These are phyloP conservation scores for Colletotrichum echinochloae DNA, from an alignment of 2,329 filamentous ascomycete species.

Conservation along the genomic window DNA sequence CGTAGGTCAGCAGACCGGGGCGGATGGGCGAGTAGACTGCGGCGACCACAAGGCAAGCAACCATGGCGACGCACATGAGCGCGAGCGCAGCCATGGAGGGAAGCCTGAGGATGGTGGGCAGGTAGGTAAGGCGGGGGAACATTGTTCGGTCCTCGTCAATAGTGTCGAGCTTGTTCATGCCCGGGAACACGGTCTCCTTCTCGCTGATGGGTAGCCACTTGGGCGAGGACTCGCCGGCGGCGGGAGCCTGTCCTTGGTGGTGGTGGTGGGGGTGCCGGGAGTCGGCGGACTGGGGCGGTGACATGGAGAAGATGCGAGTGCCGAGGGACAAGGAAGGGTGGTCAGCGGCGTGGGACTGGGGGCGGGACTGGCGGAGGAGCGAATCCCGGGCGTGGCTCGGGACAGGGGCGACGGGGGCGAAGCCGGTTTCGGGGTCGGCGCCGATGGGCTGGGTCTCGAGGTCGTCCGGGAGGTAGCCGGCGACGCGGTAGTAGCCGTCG, in stretches of 20 bases:
- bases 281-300: conserved; percentile 33
- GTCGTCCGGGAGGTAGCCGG: conserved; percentile 46
- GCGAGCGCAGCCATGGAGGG: conserved; percentile 72
- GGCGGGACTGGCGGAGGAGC: conserved; percentile 19
- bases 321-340: conserved; percentile 32
- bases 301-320: conserved; percentile 39
- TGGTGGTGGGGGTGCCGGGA: conserved; percentile 21
- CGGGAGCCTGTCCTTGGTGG: conserved; percentile 1
- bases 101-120: conserved; percentile 78
- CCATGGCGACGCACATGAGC: conserved; percentile 75
- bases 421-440: conserved; percentile 32
- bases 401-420: conserved; percentile 19
- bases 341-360: conserved; percentile 24
- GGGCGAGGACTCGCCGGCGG: conserved; percentile 9
- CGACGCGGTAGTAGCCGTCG: conserved; percentile 47
- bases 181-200: conserved; percentile 30
- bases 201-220: conserved; percentile 53
- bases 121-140: conserved; percentile 71
- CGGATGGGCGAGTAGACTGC: conserved; percentile 75
- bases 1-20: conserved; percentile 76
- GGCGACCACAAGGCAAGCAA: conserved; percentile 77
- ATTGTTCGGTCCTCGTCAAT: conserved; percentile 53
- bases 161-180: conserved; percentile 45
- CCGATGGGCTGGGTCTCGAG: conserved; percentile 43
- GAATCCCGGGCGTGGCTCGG: conserved; percentile 28